Percentiles rank a stretch among this genome's conserved stretches.
Evolutionary conservation across 306 rosid species (phyloP).

Genomic region (Lathyrus sativus): DNA sequence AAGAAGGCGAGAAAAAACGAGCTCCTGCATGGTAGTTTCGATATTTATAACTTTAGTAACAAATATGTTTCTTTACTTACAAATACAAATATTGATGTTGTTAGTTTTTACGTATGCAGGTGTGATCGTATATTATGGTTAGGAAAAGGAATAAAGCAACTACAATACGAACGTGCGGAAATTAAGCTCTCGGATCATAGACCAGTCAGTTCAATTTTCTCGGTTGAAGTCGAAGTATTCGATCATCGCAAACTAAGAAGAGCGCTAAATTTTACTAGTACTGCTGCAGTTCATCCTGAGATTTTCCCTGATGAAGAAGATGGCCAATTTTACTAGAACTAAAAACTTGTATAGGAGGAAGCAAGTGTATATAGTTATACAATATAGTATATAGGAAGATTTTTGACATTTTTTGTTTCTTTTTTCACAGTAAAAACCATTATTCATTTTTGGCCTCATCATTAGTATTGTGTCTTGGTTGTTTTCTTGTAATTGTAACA

Average conservation of each 20-base stretch:
- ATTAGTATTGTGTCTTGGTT: slow-evolving; percentile 27
- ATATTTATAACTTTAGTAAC: neutral
- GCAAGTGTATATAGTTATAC: slow-evolving; percentile 42
- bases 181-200: slow-evolving; percentile 76
- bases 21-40: slow-evolving; percentile 91
- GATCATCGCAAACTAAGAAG: slow-evolving; percentile 74
- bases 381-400: slow-evolving; percentile 21
- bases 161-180: slow-evolving; percentile 66
- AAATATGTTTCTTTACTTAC: too few relatives aligned
- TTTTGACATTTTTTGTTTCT: neutral
- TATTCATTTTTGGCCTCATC: slow-evolving; percentile 40
- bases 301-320: slow-evolving; percentile 59
- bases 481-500: slow-evolving; percentile 33
- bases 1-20: slow-evolving; percentile 88
- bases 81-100: too few relatives aligned
- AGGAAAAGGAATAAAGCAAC: slow-evolving; percentile 83
- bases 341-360: slow-evolving; percentile 22
- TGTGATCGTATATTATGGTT: slow-evolving; percentile 88
- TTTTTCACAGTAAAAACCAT: slow-evolving; percentile 12
- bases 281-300: slow-evolving; percentile 69
- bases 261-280: slow-evolving; percentile 64
- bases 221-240: slow-evolving; percentile 82
- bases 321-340: slow-evolving; percentile 32
- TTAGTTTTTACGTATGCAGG: slow-evolving; percentile 48
- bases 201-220: slow-evolving; percentile 75